These are phyloP conservation scores for Deakozyma indianensis DNA, from an alignment of 805 yeast species.

Conservation along the genomic window DNA sequence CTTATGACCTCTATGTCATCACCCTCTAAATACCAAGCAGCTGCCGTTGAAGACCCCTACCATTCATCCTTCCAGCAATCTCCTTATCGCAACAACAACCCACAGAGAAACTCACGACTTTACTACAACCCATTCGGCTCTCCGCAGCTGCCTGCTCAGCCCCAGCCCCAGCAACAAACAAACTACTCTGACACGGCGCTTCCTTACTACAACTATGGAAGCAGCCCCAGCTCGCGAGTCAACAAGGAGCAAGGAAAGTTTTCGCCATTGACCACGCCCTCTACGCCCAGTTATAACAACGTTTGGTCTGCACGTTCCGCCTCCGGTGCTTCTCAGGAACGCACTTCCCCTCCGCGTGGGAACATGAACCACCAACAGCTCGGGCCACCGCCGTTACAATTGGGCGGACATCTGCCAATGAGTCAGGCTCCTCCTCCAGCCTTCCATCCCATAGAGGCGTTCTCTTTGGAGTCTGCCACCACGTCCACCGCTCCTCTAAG, in stretches of 20 bases:
- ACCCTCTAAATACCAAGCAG: neutral
- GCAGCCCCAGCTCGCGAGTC: neutral
- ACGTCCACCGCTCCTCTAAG: no score
- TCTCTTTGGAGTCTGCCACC: neutral
- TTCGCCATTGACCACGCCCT: neutral
- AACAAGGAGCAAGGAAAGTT: neutral
- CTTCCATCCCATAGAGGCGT: neutral
- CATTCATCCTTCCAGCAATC: neutral
- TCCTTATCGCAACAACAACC: slow-evolving; percentile 2
- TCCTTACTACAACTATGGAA: neutral
- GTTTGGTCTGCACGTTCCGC: neutral
- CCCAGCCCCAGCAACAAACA: neutral
- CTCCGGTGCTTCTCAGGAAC: neutral
- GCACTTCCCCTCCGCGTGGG: neutral
- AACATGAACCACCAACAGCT: neutral
- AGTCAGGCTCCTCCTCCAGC: slow-evolving; percentile 1
- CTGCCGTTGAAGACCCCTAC: slow-evolving; percentile 1
- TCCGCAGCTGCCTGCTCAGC: neutral
- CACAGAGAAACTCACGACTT: neutral
- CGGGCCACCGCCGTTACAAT: slow-evolving; percentile 6
- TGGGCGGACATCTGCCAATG: neutral
- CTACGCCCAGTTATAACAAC: neutral
- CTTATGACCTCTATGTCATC: slow-evolving; percentile 2
- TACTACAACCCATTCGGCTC: slow-evolving; percentile 1
- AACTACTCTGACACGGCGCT: neutral